Percentiles rank a stretch among this genome's conserved stretches.
Evolutionary conservation across 352 stramenopile species (phyloP).

Genomic region (Phytopythium aichiense): DNA sequence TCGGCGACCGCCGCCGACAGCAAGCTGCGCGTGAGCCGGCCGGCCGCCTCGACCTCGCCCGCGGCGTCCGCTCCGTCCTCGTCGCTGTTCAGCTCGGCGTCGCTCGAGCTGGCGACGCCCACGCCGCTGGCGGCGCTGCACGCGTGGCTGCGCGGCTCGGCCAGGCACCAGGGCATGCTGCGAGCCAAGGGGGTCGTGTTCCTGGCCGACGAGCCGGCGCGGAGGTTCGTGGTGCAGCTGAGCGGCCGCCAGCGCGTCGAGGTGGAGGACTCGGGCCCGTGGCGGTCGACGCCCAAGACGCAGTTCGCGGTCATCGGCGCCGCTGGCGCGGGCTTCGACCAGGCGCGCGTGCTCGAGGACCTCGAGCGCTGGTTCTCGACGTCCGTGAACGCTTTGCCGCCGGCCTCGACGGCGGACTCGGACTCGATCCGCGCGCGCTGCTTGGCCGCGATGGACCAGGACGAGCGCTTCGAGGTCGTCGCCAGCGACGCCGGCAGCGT

Average conservation of each 20-base stretch:
- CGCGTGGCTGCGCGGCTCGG: constrained; percentile 25
- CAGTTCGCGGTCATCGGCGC: constrained; percentile 70
- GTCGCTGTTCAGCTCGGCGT: constrained; percentile 38
- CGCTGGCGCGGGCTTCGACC: constrained; percentile 23
- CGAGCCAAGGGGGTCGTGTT: constrained; percentile 68
- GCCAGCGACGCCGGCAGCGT: constrained; percentile 9
- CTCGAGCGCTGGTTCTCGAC: constrained; percentile 27
- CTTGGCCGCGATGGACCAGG: constrained; percentile 26
- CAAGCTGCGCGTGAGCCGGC: constrained; percentile 26
- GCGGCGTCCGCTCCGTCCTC: not conserved
- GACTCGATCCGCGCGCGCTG: constrained; percentile 8
- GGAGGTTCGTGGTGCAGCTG: constrained; percentile 66
- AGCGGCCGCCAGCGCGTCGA: constrained; percentile 68
- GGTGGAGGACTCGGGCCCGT: constrained; percentile 53
- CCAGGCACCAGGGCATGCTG: constrained; percentile 32
- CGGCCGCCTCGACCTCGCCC: not conserved
- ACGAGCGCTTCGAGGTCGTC: constrained; percentile 47
- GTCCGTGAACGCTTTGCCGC: constrained; percentile 8
- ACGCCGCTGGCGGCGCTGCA: constrained; percentile 47
- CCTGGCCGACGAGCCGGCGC: constrained; percentile 46
- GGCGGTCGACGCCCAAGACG: constrained; percentile 56
- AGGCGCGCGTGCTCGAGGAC: constrained; percentile 20
- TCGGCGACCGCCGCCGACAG: constrained; percentile 16
- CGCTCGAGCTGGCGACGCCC: constrained; percentile 35
- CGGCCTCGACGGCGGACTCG: not conserved